phyloP scores from a whole-genome alignment of 495 filamentous ascomycete genomes.

The Penicillium dipodomyicola region DNA sequence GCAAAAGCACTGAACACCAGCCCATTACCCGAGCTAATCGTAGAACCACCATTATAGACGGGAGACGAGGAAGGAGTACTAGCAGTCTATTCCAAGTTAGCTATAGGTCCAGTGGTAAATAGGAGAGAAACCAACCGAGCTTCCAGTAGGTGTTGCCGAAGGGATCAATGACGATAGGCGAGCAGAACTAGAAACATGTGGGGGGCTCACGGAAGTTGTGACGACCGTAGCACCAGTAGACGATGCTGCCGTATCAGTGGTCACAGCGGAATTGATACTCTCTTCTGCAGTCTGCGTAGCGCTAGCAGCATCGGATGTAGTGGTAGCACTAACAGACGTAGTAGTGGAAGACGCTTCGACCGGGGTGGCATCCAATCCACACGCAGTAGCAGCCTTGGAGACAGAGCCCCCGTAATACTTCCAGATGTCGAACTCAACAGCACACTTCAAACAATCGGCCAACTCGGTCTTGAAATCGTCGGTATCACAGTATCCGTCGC shows the following conservation, averaged over 20 bases:
- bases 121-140: not conserved
- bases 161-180: not conserved
- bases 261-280: not conserved
- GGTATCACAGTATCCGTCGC: slow-evolving; percentile 39
- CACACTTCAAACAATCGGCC: slow-evolving; percentile 43
- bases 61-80: not conserved
- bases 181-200: not conserved
- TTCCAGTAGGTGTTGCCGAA: not conserved
- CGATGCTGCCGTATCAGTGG: not conserved
- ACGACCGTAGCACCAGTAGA: not conserved
- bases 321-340: slow-evolving; percentile 8
- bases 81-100: not conserved
- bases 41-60: not conserved
- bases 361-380: slow-evolving; percentile 42
- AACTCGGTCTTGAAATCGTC: slow-evolving; percentile 42
- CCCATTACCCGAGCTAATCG: not conserved
- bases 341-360: slow-evolving; percentile 21
- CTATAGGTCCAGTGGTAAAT: not conserved
- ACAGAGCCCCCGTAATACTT: slow-evolving; percentile 42
- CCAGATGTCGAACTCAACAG: slow-evolving; percentile 50
- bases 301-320: slow-evolving; percentile 8
- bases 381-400: slow-evolving; percentile 29
- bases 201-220: not conserved
- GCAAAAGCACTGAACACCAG: not conserved
- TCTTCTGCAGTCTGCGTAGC: not conserved